Base-by-base conservation (phyloP, 1,284 basidiomycete genomes). In the Ceratobasidium sp. region DNA sequence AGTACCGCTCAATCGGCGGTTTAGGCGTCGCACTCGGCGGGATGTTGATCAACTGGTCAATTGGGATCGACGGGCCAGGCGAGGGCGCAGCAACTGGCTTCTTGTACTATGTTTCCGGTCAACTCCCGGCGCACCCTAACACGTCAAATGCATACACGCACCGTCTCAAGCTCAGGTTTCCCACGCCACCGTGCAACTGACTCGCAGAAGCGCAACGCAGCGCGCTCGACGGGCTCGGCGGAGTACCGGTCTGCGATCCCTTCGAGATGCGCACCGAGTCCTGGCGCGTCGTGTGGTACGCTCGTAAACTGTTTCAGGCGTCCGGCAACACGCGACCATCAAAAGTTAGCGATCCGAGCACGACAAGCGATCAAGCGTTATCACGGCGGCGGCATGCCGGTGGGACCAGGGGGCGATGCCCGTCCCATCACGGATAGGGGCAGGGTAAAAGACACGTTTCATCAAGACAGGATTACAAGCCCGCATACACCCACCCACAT, bases 101-200 rank as follows among this genome's bases (percentile, higher is more conserved):
- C 71, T 69, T 77, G 65, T 74, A 76, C 68, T 76, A 59, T 9
- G 27, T 48, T 29, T 16, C 13, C 71, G 4, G 34, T 41, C 43
- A 24, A 11, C 24, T 31, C 41, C 31, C 56, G 13, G 7, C 43
- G 16, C 1, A n/a, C 51, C n/a, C n/a, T 3, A 63, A 19, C 34
- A 48, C 59, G 24, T 46, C 61, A 2, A 6, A 29, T 54, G 54
- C 27, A 61, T 34, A 27, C 9, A 79, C 87, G 78, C 77, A 93
- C 92, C 5, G 88, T 91, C 81, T 93, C 91, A 9, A 94, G 84
- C 77, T 93, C 92, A 29, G 92, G 92, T 78, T 90, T 91, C 5
- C 92, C 92, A 76, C 91, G 84, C 92, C 92, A 94, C 66, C 86
- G 86, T 0, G 90, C 88, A 58, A 93, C 85, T 29, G 90, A 90